Percentiles rank a stretch among this genome's conserved stretches.
These are phyloP conservation scores for Botryosphaeria dothidea DNA, from an alignment of 2,329 filamentous ascomycete genomes.

Conservation along the genomic window DNA sequence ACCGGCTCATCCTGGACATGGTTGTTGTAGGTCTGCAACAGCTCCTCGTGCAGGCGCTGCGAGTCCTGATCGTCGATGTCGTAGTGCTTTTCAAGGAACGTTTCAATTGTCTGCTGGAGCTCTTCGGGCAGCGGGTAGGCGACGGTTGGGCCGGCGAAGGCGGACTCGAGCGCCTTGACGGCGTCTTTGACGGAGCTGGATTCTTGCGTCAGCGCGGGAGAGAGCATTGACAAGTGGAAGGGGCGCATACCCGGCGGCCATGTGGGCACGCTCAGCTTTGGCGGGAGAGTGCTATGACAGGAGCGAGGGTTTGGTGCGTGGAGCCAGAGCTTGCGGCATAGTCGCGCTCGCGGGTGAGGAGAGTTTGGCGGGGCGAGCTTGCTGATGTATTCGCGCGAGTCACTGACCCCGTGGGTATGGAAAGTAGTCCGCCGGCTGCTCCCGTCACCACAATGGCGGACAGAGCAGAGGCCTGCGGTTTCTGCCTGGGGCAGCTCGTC, in stretches of 20 bases:
- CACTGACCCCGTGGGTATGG: background rate
- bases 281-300: background rate
- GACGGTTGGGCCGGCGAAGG: conserved; percentile 44
- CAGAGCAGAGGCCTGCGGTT: background rate
- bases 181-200: conserved; percentile 51
- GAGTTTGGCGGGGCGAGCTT: conserved; percentile 4
- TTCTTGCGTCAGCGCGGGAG: conserved; percentile 9
- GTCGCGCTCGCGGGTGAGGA: background rate
- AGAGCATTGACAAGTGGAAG: background rate
- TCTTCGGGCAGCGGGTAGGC: conserved; percentile 65
- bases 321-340: background rate
- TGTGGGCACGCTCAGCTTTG: background rate
- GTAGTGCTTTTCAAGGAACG: conserved; percentile 68
- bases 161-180: conserved; percentile 46
- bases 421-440: background rate
- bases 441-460: conserved; percentile 4
- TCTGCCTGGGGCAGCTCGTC: background rate
- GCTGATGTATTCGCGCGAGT: conserved; percentile 11
- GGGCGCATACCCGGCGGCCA: conserved; percentile 14
- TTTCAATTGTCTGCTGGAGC: conserved; percentile 61
- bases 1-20: conserved; percentile 59
- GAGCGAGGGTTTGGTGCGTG: background rate
- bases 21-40: conserved; percentile 66
- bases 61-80: conserved; percentile 67
- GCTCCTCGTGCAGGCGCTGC: conserved; percentile 74